Conservation (phyloP, 2,329 filamentous ascomycete species). For the Diaporthe batatas region DNA sequence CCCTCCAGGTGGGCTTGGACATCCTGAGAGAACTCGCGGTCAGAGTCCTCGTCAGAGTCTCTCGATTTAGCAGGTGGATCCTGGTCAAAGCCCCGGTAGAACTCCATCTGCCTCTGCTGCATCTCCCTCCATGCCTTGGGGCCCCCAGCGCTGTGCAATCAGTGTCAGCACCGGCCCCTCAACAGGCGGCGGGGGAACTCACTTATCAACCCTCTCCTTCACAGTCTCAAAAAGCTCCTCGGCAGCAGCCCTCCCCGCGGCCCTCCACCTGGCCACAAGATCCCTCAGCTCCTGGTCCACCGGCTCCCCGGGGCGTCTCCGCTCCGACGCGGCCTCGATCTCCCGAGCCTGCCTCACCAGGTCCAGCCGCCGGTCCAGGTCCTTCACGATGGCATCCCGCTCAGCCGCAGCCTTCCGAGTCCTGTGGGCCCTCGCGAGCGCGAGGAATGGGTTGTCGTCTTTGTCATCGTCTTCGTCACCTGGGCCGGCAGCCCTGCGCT, state of each 20-base stretch:
- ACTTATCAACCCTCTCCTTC: constrained; percentile 42
- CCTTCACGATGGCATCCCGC: constrained; percentile 38
- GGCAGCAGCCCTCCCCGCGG: constrained; percentile 71
- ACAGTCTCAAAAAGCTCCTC: constrained; percentile 56
- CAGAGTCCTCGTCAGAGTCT: not conserved
- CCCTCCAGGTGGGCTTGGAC: not conserved
- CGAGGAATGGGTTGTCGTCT: constrained; percentile 43
- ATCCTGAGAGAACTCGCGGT: not conserved
- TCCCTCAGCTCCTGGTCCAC: constrained; percentile 67
- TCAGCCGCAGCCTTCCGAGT: not conserved
- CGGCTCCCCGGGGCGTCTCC: constrained; percentile 37
- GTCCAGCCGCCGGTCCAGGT: constrained; percentile 50
- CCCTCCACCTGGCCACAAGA: constrained; percentile 72
- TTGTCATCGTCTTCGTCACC: constrained; percentile 36
- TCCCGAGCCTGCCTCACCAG: constrained; percentile 62
- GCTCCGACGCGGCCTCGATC: constrained; percentile 55
- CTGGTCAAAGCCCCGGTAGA: constrained; percentile 38
- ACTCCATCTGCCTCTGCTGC: constrained; percentile 40
- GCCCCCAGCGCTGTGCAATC: constrained; percentile 23
- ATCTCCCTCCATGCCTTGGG: constrained; percentile 39
- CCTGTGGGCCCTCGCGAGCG: constrained; percentile 32
- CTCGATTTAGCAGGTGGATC: not conserved
- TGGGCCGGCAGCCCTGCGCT: too few relatives aligned
- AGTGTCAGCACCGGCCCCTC: not conserved
- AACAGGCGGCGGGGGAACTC: not conserved